These are phyloP conservation scores for Tephrocybe sp. DNA, from an alignment of 768 basidiomycete genomes.

Conservation along the genomic window DNA sequence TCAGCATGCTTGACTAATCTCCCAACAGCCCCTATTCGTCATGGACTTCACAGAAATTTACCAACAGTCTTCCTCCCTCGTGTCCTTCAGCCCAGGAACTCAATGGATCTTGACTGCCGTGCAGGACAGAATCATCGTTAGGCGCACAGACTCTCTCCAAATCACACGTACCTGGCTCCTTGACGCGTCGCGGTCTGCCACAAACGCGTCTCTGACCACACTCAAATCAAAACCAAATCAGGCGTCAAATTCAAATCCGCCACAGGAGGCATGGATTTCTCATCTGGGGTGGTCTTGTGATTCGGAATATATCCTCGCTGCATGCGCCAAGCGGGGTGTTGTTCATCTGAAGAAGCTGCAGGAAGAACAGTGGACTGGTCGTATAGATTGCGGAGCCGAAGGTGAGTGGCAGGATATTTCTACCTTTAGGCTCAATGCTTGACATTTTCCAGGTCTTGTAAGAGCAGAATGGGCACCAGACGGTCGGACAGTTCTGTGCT, in stretches of 20 bases:
- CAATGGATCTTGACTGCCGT: conserved; percentile 84
- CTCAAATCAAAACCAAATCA: conserved; percentile 29
- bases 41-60: conserved; percentile 93
- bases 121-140: conserved; percentile 77
- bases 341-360: conserved; percentile 79
- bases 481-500: conserved; percentile 81
- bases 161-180: conserved; percentile 81
- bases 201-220: conserved; percentile 41
- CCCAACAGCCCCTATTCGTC: neutral
- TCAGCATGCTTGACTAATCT: neutral
- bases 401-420: conserved; percentile 27
- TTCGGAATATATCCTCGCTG: conserved; percentile 83
- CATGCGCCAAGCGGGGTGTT: conserved; percentile 66
- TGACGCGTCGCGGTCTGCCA: conserved; percentile 52
- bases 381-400: conserved; percentile 80
- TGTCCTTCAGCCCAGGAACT: conserved; percentile 82
- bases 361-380: conserved; percentile 76
- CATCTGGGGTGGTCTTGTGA: conserved; percentile 86
- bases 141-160: conserved; percentile 82
- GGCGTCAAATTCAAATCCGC: conserved; percentile 19
- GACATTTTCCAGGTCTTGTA: conserved; percentile 55
- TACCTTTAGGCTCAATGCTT: neutral
- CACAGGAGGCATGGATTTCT: conserved; percentile 53
- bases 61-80: conserved; percentile 68
- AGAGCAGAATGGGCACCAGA: conserved; percentile 92